Base-by-base conservation (phyloP, 768 basidiomycete genomes). In the Podaxis sp. region DNA sequence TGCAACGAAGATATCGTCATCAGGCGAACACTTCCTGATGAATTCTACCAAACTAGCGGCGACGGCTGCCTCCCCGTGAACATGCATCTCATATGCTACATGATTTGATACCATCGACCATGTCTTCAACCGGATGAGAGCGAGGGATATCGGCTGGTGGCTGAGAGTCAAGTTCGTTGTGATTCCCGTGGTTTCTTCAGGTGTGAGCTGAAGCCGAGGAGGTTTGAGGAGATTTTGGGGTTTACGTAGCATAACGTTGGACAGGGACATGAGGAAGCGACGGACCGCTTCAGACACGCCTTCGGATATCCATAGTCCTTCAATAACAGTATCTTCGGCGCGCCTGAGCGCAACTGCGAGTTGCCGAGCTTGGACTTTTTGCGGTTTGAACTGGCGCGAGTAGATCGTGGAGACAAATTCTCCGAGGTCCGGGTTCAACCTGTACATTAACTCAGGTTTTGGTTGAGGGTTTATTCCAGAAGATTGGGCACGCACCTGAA, bases 391-490 rank as follows among this genome's bases (percentile, higher is more conserved):
- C 26, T 77, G 74, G 33, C 78, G 72, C 3, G 78, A 75, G 65
- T 84, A 84, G 26, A 83, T 84, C 0, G 80, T 83, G 0, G 81
- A 79, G 3, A 84, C 78, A 64, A 83, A 84, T 56, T 80, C 80
- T n/a, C 81, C 81, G 8, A 84, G 71, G 61, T 84, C 83, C 2
- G 80, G 78, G 61, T 83, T 84, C 51, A 84, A 69, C 49, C 82
- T 83, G 64, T 55, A 19, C 19, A 3, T 7, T 44, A 51, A 51
- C 39, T 48, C 15, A 66, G 44, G 6, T 46, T 28, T 4, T 38
- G 38, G 33, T 52, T 19, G 1, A 26, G 33, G 13, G n/a, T 8
- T 8, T 28, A 39, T 26, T 12, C 44, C 24, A 22, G 15, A 55
- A 30, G 30, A 30, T 22, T 13, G 17, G 22, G 36, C n/a, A 62